phyloP scores from a whole-genome alignment of 2,329 filamentous ascomycete genomes.

The Phaeosphaeria sp. region DNA sequence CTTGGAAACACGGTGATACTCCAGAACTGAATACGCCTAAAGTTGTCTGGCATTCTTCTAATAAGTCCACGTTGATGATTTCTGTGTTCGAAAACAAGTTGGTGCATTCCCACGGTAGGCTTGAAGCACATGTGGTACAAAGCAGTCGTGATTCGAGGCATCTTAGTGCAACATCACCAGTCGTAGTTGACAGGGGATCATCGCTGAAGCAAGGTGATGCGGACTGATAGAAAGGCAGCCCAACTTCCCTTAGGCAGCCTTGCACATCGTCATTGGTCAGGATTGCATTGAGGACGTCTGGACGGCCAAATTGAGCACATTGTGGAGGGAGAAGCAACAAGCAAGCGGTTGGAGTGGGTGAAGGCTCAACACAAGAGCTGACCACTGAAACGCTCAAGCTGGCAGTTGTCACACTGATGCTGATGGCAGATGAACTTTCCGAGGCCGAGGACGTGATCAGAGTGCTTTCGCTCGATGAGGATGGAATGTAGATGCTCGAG shows the following conservation, averaged over 20 bases:
- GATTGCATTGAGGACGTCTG: not conserved
- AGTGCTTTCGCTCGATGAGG: not conserved
- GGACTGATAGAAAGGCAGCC: not conserved
- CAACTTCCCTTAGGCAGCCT: not conserved
- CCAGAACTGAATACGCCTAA: no score
- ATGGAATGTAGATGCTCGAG: not conserved
- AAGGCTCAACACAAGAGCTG: not conserved
- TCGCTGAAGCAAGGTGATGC: not conserved
- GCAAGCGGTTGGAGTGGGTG: not conserved
- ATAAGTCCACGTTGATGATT: no score
- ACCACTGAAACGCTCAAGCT: not conserved
- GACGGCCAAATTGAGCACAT: not conserved
- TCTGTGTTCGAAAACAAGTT: no score
- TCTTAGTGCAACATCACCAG: no score
- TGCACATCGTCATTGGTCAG: not conserved
- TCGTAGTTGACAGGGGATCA: not conserved
- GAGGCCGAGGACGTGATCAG: not conserved
- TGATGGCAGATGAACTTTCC: not conserved
- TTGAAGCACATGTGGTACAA: no score
- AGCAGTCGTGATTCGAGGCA: no score
- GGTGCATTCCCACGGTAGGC: no score
- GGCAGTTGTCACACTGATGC: not conserved
- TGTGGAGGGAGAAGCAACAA: not conserved
- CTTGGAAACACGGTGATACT: no score
- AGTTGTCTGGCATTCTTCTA: no score